Base-by-base conservation (phyloP, 208 protist genomes). In the Novymonas esmeraldas region DNA sequence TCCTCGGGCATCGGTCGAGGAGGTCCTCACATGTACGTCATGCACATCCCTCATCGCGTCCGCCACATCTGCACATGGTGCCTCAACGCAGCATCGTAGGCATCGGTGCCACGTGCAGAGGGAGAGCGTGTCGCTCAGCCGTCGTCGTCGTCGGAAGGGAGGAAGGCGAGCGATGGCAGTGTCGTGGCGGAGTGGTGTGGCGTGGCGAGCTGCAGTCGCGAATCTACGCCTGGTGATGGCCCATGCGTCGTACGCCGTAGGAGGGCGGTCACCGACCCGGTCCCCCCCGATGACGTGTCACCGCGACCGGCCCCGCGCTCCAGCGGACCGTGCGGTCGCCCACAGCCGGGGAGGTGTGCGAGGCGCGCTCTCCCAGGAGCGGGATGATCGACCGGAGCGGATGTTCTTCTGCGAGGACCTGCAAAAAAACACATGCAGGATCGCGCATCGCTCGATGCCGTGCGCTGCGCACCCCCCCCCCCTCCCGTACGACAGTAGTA, bases 371-470 rank as follows among this genome's bases (percentile, higher is more conserved):
- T 29, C 16, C 61, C 33, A 76, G 49, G 18, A 76, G 45, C 6
- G 54, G 59, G 62, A 70, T 34, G 11, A 57, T 22, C 7, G 28
- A 18, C 36, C 54, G 7, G 5, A 26, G 28, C 6, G 33, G 6
- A 26, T 28, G 38, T 7, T 26, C 60, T 26, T 34, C 38, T 11
- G 45, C 49, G 0, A 62, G 3, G 0, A 46, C 16, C 18, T 66
- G 36, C 6, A 65, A 45, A 2, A 76, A n/a, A n/a, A n/a, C n/a
- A n/a, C 22, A 50, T 59, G 41, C 18, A 59, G 10, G 31, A 64
- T 68, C 5, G 64, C 72, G 18, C 64, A 46, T 49, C 51, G 55
- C 59, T 63, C 65, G 11, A 72, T 42, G 49, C 72, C 72, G 72
- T 78, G 72, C 10, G 64, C 64, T 1, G 56, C 29, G 57, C 36